Conservation (phyloP, 1,139 yeast genomes). For the Scheffersomyces segobiensis region DNA sequence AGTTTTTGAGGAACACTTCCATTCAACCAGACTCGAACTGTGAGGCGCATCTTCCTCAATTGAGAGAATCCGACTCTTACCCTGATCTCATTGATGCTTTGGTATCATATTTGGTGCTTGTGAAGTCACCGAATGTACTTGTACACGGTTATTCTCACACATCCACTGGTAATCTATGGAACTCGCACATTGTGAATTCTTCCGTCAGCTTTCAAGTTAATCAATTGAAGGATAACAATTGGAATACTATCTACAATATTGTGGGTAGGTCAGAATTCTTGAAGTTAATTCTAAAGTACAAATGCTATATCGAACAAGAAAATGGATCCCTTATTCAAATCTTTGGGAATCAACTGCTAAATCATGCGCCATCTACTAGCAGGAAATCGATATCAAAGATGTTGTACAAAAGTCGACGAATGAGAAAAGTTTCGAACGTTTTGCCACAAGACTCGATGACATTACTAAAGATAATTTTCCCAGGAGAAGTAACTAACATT, state of each 20-base stretch:
- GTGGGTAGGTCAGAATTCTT: constrained; percentile 35
- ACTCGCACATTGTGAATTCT: constrained; percentile 19
- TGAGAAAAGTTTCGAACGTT: not conserved
- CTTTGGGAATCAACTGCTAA: constrained; percentile 30
- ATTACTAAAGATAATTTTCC: constrained; percentile 5
- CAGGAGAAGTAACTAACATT: constrained; percentile 3
- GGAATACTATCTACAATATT: constrained; percentile 32
- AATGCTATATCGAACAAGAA: constrained; percentile 19
- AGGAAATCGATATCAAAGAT: constrained; percentile 9
- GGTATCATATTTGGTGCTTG: constrained; percentile 16
- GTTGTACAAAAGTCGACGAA: constrained; percentile 8
- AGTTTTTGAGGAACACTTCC: not conserved
- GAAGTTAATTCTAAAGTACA: constrained; percentile 28
- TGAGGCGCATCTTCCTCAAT: not conserved
- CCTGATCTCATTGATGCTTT: constrained; percentile 28
- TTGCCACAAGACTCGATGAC: constrained; percentile 1
- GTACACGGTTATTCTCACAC: constrained; percentile 26
- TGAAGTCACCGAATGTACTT: constrained; percentile 22
- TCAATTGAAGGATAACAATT: constrained; percentile 32
- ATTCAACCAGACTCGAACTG: not conserved
- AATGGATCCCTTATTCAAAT: constrained; percentile 25
- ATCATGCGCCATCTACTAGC: not conserved
- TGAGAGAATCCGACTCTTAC: constrained; percentile 13
- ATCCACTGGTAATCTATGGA: constrained; percentile 7
- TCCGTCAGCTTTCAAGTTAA: constrained; percentile 26